A percentile compares a stretch with the other conserved stretches of the same genome.
phyloP scores from a whole-genome alignment of 2,329 filamentous ascomycete genomes.

The Epichloe brachyelytri region DNA sequence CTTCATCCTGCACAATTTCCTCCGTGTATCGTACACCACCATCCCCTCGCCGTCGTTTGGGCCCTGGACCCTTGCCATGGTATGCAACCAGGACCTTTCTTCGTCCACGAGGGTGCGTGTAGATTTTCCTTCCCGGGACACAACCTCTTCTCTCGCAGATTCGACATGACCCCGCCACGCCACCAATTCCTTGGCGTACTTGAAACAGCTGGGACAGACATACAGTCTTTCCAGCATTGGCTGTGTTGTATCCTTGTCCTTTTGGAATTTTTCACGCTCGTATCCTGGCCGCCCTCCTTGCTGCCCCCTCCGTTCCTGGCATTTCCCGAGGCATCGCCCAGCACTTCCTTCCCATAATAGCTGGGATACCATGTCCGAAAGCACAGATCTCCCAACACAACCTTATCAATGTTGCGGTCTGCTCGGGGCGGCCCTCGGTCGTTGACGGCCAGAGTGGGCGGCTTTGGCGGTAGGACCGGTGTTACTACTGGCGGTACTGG shows the following conservation, averaged over 20 bases:
- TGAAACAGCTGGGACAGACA: constrained; percentile 89
- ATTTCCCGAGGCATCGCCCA: constrained; percentile 34
- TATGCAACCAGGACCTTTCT: constrained; percentile 26
- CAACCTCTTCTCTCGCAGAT: constrained; percentile 38
- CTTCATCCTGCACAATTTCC: constrained; percentile 41
- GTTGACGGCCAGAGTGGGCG: constrained; percentile 14
- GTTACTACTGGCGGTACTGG: constrained; percentile 17
- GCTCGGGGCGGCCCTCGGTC: constrained; percentile 26
- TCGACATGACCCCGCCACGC: constrained; percentile 46
- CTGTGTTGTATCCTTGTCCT: constrained; percentile 20
- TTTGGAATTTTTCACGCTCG: constrained; percentile 17
- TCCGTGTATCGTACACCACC: constrained; percentile 26
- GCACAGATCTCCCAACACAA: constrained; percentile 70
- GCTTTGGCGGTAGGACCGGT: constrained; percentile 23
- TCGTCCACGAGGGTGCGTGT: constrained; percentile 43
- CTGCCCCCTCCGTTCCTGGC: constrained; percentile 12
- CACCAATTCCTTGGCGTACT: constrained; percentile 59
- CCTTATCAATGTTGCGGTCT: constrained; percentile 73
- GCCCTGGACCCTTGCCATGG: constrained; percentile 17
- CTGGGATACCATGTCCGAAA: constrained; percentile 91
- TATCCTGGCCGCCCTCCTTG: constrained; percentile 18
- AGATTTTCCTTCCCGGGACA: constrained; percentile 60
- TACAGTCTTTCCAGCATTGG: constrained; percentile 57
- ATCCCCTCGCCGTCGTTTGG: constrained; percentile 26
- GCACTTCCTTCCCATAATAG: constrained; percentile 65